Percentiles rank a stretch among this genome's conserved stretches.
These are phyloP conservation scores for Mrakia blollopis DNA, from an alignment of 768 basidiomycete species.

Conservation along the genomic window DNA sequence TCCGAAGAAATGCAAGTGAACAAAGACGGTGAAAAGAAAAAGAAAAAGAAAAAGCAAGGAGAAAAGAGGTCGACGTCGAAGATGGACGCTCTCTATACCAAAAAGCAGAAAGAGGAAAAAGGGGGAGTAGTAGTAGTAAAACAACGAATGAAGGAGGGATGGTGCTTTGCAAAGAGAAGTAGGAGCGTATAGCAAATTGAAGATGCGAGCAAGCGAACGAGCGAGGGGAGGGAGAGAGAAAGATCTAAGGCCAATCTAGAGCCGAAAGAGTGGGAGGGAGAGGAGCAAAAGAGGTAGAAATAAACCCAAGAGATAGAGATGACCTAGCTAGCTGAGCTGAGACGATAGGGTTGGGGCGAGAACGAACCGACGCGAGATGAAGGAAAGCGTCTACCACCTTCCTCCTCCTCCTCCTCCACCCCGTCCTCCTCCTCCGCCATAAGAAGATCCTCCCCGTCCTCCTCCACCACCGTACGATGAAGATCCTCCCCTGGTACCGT, in stretches of 20 bases:
- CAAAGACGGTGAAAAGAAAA: background rate
- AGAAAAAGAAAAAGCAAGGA: background rate
- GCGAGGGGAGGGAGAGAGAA: background rate
- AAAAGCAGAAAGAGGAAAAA: background rate
- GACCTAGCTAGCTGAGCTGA: no score
- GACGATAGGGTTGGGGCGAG: no score
- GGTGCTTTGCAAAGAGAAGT: background rate
- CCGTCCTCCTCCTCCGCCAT: background rate
- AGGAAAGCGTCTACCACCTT: conserved; percentile 3
- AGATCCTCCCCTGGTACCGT: background rate
- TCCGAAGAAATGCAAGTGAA: background rate
- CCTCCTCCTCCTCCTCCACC: background rate
- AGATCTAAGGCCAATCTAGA: background rate
- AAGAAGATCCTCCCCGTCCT: conserved; percentile 1
- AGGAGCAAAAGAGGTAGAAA: no score
- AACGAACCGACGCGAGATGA: no score
- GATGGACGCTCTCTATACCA: background rate
- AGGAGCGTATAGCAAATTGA: background rate
- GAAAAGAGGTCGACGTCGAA: no score
- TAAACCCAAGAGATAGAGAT: no score
- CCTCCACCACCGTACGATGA: conserved; percentile 1
- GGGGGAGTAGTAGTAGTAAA: background rate
- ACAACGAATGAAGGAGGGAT: background rate
- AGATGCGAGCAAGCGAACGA: no score
- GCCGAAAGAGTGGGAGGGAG: no score